Evolutionary conservation across 2,329 filamentous ascomycete genomes (phyloP), one percentile per base, ranked within the genome.

Genomic region (Aschersonia sp.): DNA sequence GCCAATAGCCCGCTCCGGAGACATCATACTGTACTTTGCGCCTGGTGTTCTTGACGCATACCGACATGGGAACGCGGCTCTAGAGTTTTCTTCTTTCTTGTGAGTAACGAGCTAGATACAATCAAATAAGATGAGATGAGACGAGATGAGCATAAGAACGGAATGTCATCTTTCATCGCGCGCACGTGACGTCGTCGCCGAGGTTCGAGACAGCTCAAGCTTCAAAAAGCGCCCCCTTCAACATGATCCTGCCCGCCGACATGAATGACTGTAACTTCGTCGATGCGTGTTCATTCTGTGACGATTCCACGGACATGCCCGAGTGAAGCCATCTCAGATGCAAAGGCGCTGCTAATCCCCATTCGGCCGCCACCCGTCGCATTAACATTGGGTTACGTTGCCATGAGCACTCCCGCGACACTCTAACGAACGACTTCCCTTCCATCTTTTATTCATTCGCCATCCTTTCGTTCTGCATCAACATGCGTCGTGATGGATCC

Each of bases 401-500:
- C 32, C 12, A 20, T 20, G 20, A 7, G 4, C 35, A 12, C 3
- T 38, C 7, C 35, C 35, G 12, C 12, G 35, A 38, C 35, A 12
- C 12, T 7, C 35, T 9, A 38, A 12, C 35, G 7, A 38, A 38
- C 12, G 35, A 38, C 7, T 9, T 7, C 35, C 35, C 35, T 9
- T 38, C 35, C 35, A 12, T 4, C 35, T 4, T 38, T 12, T 7
- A 9, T 38, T 12, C 12, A 7, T 38, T 38, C 35, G 12, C 35
- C 35, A 38, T 12, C 35, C 35, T 38, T 20, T 20, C 20, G 20
- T 20, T 2, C 20, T 12, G 35, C 1, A 38, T 12, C 12, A 7
- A 38, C 12, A 38, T 38, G 12, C 12, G 41, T n/a, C 12, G 30
- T 31, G 28, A 43, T 49, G 32, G 46, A 54, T 1, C 50, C 53